Base-by-base conservation (phyloP, 2,329 filamentous ascomycete species). In the Didymella pinodella region DNA sequence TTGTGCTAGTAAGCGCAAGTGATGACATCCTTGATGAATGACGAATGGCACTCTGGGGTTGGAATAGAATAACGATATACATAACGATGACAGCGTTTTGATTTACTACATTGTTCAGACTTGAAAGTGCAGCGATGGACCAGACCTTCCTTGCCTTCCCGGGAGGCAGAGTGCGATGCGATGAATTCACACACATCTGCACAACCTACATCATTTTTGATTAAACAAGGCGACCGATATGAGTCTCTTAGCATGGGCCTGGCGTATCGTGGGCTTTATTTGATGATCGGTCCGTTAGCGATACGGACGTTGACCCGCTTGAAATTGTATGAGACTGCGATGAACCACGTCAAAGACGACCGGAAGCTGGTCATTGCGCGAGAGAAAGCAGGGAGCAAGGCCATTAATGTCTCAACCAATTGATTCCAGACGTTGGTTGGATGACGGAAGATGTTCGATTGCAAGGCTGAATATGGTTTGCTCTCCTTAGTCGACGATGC, bases 401-500 rank as follows among this genome's bases (percentile, higher is more conserved):
- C n/a, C n/a, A 7, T 40, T 2, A 20, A 8, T 7, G n/a, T 20
- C 2, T 6, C n/a, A 7, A 36, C 7, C 2, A 36, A n/a, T 12
- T 36, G 16, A n/a, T n/a, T 36, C 14, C 16, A 10, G 10, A 4
- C 28, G 7, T 10, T 29, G 28, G 28, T 29, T 4, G 10, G 7
- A 29, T 29, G 10, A 29, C 28, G 2, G 28, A 29, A 29, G 10
- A 8, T 29, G 10, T 32, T 32, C 31, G 31, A 32, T 5, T 18
- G 11, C 40, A 11, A 36, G 32, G 4, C 8, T 8, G 16, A 4
- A n/a, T 38, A 38, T 14, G 7, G 14, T 10, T 4, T 11, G 6
- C 7, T 3, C 4, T n/a, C 7, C 16, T 38, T 76, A 88, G 71
- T 88, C 86, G 14, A 86, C 77, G 25, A 85, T 72, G 0, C 85